Evolutionary conservation across 208 protist species (phyloP).

Genomic region (Crithidia expoeki): DNA sequence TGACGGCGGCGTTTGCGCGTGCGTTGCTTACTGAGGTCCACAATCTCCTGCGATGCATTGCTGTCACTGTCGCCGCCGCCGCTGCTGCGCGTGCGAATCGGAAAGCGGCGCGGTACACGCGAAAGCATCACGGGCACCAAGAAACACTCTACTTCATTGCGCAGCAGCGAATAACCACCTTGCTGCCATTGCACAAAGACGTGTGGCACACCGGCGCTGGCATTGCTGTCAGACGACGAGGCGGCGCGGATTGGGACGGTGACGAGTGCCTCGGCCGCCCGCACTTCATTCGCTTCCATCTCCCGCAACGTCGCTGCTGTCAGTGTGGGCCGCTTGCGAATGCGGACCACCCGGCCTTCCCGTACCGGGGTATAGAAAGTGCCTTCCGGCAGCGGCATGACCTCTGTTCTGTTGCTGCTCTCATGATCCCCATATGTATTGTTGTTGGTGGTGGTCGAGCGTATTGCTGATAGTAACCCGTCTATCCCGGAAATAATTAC

Average conservation of each 20-base stretch:
- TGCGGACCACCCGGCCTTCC: conserved; percentile 44
- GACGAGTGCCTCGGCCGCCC: conserved; percentile 49
- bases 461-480: too few relatives aligned
- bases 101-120: conserved; percentile 35
- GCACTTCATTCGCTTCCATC: conserved; percentile 77
- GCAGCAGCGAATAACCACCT: conserved; percentile 69
- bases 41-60: conserved; percentile 5
- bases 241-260: conserved; percentile 16
- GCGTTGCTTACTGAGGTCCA: conserved; percentile 21
- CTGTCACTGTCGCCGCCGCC: background rate
- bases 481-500: too few relatives aligned
- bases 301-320: conserved; percentile 37
- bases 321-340: conserved; percentile 54
- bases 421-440: background rate
- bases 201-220: conserved; percentile 5
- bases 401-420: background rate
- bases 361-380: conserved; percentile 62
- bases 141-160: conserved; percentile 51
- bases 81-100: conserved; percentile 27
- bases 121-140: conserved; percentile 44
- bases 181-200: conserved; percentile 73
- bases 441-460: too few relatives aligned
- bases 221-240: background rate
- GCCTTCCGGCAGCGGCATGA: conserved; percentile 29
- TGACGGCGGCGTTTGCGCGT: background rate